These are phyloP conservation scores for Testicularia cyperi DNA, from an alignment of 1,284 basidiomycete genomes.

Conservation along the genomic window DNA sequence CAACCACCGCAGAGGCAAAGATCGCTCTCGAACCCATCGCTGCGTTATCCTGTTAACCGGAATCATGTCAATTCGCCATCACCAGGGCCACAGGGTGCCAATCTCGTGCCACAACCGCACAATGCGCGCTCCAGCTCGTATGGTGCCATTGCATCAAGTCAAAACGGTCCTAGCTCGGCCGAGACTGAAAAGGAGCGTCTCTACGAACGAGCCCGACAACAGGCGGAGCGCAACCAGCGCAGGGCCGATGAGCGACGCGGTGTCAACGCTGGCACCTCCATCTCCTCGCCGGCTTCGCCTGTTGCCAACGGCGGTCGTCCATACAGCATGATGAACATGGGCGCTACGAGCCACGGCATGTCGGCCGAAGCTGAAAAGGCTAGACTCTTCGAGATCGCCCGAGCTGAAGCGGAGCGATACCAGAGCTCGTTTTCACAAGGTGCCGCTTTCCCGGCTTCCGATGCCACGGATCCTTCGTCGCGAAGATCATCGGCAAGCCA, in stretches of 20 bases:
- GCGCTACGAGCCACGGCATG: conserved; percentile 4
- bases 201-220: conserved; percentile 51
- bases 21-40: conserved; percentile 1
- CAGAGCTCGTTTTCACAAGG: conserved; percentile 32
- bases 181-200: conserved; percentile 53
- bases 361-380: conserved; percentile 47
- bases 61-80: neutral
- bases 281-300: conserved; percentile 1
- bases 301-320: conserved; percentile 12
- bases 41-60: neutral
- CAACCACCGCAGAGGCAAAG: neutral
- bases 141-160: too few relatives aligned
- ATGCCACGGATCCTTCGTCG: neutral
- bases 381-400: conserved; percentile 45
- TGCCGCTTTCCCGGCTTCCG: conserved; percentile 19
- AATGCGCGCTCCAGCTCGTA: conserved; percentile 3
- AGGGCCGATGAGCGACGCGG: conserved; percentile 40
- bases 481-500: neutral
- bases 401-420: conserved; percentile 46
- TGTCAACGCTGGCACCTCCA: conserved; percentile 1
- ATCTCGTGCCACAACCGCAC: neutral
- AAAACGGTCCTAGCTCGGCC: too few relatives aligned
- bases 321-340: conserved; percentile 24
- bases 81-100: neutral
- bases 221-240: conserved; percentile 50